These are phyloP conservation scores for Casaregolazyma lundiana DNA, from an alignment of 1,139 yeast species.

Conservation along the genomic window DNA sequence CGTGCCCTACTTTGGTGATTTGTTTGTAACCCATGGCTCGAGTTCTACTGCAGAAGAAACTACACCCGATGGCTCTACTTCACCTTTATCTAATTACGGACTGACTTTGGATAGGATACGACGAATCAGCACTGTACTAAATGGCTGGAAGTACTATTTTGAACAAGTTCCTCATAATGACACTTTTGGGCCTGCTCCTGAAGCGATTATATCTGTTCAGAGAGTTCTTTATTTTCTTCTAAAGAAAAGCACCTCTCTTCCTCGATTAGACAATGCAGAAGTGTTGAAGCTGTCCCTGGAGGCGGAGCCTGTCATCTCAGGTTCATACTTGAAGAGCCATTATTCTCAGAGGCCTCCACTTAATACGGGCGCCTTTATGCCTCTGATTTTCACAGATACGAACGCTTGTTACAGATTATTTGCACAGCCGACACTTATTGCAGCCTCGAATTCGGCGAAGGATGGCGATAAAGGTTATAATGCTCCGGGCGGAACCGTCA, in stretches of 20 bases:
- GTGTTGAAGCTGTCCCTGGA: conserved; percentile 40
- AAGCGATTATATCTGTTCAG: conserved; percentile 31
- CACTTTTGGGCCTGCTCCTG: conserved; percentile 27
- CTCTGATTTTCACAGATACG: conserved; percentile 55
- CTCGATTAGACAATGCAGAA: conserved; percentile 21
- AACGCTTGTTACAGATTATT: conserved; percentile 52
- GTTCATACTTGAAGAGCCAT: conserved; percentile 41
- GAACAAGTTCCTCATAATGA: conserved; percentile 40
- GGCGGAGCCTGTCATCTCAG: conserved; percentile 43
- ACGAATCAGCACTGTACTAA: conserved; percentile 67
- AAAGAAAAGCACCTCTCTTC: conserved; percentile 26
- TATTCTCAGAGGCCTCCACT: conserved; percentile 45
- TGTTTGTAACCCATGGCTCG: conserved; percentile 37
- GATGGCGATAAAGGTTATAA: neutral
- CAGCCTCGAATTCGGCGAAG: conserved; percentile 18
- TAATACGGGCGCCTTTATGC: conserved; percentile 54
- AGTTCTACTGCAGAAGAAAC: conserved; percentile 3
- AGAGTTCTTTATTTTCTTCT: conserved; percentile 37
- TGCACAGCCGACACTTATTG: conserved; percentile 44
- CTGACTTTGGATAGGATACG: conserved; percentile 64
- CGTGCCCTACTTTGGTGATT: conserved; percentile 88
- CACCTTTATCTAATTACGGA: conserved; percentile 37
- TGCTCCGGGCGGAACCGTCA: neutral
- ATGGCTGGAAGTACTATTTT: conserved; percentile 74
- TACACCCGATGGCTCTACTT: neutral